Percentiles rank a stretch among this genome's conserved stretches.
Evolutionary conservation across 495 filamentous ascomycete genomes (phyloP).

Genomic region (Trichoderma virens): DNA sequence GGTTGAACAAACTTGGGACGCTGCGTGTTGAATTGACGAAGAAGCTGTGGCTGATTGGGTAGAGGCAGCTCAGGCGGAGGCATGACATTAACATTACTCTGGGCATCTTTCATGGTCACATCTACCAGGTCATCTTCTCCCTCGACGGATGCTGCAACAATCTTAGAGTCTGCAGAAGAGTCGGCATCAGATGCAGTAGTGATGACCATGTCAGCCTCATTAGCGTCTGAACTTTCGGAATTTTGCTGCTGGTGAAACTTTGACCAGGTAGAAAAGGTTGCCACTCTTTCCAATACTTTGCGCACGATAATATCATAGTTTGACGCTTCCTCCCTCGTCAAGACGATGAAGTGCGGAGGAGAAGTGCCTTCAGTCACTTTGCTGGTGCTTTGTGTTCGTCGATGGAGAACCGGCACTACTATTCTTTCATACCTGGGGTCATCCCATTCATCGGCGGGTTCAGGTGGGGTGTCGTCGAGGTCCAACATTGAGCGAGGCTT

Average conservation of each 20-base stretch:
- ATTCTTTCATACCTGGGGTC: conserved; percentile 61
- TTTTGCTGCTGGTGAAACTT: conserved; percentile 20
- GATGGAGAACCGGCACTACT: conserved; percentile 73
- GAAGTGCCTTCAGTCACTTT: conserved; percentile 15
- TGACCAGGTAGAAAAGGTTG: conserved; percentile 34
- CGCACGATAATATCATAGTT: conserved; percentile 43
- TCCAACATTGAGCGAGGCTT: conserved; percentile 38
- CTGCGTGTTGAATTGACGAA: conserved; percentile 25
- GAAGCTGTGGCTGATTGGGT: conserved; percentile 19
- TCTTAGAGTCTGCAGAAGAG: conserved; percentile 57
- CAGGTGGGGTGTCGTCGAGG: conserved; percentile 34
- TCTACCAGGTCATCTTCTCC: conserved; percentile 90
- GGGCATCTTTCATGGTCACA: conserved; percentile 69
- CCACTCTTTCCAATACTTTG: conserved; percentile 40
- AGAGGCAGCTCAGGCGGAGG: conserved; percentile 3
- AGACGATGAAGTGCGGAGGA: conserved; percentile 43
- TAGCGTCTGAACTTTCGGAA: conserved; percentile 36
- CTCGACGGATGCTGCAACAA: conserved; percentile 70
- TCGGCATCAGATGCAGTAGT: conserved; percentile 67
- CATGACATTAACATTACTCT: conserved; percentile 20
- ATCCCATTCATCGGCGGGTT: conserved; percentile 32
- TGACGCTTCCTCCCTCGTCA: conserved; percentile 42
- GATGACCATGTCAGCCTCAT: conserved; percentile 63
- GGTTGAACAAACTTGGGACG: conserved; percentile 41
- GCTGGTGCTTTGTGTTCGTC: conserved; percentile 25